Conservation (phyloP, 169 alveolate species). For the Plasmodium gaboni region DNA sequence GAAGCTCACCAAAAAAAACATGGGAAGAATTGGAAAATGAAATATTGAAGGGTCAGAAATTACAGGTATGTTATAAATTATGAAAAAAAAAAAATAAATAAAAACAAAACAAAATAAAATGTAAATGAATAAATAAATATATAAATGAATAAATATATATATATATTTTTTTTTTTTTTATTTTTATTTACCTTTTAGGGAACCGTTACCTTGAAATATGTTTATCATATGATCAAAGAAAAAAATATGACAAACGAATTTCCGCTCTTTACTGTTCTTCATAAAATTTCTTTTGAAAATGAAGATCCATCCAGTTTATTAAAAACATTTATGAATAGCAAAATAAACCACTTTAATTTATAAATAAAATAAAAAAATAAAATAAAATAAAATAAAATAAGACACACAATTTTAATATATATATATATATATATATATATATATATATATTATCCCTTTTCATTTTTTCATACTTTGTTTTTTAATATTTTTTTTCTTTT, state of each 20-base stretch:
- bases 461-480: too few species aligned
- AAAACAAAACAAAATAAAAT: too few species aligned
- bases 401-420: not conserved
- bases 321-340: constrained; percentile 43
- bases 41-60: constrained; percentile 93
- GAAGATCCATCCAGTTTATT: constrained; percentile 40
- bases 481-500: too few species aligned
- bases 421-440: constrained; percentile 10
- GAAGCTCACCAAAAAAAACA: constrained; percentile 83
- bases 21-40: constrained; percentile 93
- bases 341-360: not conserved
- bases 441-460: not conserved
- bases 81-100: not conserved
- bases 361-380: constrained; percentile 14
- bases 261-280: constrained; percentile 64
- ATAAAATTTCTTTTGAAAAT: constrained; percentile 63
- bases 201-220: constrained; percentile 53
- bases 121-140: not conserved
- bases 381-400: not conserved
- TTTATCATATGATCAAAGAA: constrained; percentile 44
- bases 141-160: not conserved
- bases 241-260: constrained; percentile 39
- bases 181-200: constrained; percentile 34
- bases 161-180: constrained; percentile 4
- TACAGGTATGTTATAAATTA: constrained; percentile 82